Conservation (phyloP, 768 basidiomycete species). For the Goffeauzyma gilvescens region DNA sequence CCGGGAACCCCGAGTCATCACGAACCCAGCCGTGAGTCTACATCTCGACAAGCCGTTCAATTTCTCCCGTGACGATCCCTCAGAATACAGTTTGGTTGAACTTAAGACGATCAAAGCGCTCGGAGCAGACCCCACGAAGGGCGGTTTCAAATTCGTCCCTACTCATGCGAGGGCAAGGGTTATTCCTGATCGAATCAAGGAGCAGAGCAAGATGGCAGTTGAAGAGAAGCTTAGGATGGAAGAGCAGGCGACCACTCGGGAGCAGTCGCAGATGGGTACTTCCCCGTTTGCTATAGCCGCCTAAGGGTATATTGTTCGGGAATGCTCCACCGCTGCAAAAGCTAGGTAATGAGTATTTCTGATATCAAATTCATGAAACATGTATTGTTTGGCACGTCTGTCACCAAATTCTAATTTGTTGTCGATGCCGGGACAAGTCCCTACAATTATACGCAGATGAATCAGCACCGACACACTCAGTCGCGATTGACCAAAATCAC, state of each 20-base stretch:
- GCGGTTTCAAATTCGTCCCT: constrained; percentile 1
- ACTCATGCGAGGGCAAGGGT: neutral
- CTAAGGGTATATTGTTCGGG: too few relatives aligned
- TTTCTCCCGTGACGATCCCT: constrained; percentile 36
- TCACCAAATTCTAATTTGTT: too few relatives aligned
- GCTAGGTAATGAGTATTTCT: too few relatives aligned
- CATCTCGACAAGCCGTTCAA: constrained; percentile 42
- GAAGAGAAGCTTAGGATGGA: neutral
- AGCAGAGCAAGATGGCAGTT: neutral
- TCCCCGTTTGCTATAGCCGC: too few relatives aligned
- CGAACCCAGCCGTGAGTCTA: constrained; percentile 47
- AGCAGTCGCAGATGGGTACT: too few relatives aligned
- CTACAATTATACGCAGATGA: too few relatives aligned
- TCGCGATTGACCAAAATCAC: too few relatives aligned
- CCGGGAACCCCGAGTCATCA: constrained; percentile 44
- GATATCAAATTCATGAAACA: too few relatives aligned
- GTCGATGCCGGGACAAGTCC: too few relatives aligned
- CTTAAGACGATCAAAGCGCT: constrained; percentile 42
- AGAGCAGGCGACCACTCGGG: neutral
- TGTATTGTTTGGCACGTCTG: too few relatives aligned
- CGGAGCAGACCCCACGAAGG: constrained; percentile 19
- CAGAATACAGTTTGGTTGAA: constrained; percentile 40
- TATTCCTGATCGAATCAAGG: neutral
- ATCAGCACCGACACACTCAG: too few relatives aligned
- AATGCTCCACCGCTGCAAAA: too few relatives aligned